Percentiles rank a stretch among this genome's conserved stretches.
Conservation (phyloP, 805 yeast species). For the Candida odintsovae region DNA sequence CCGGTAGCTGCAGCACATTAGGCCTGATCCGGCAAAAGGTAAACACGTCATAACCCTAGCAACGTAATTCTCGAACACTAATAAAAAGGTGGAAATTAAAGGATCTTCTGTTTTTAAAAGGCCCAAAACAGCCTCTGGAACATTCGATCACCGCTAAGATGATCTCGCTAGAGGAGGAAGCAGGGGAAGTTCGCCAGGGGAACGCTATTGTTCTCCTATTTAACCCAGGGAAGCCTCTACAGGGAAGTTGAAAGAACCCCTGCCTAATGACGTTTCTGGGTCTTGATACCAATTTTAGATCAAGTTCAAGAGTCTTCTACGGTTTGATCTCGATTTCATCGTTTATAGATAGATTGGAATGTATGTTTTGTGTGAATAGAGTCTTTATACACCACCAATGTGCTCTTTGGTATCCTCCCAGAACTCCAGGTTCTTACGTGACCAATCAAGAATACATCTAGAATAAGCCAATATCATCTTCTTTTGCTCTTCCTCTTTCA, state of each 20-base stretch:
- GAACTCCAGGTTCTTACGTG: constrained; percentile 55
- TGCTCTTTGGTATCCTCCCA: constrained; percentile 54
- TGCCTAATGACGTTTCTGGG: too few species aligned
- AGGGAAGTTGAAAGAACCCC: too few species aligned
- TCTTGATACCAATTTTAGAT: too few species aligned
- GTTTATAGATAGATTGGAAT: not conserved
- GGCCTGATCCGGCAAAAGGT: constrained; percentile 16
- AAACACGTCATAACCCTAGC: constrained; percentile 11
- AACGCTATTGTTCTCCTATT: too few species aligned
- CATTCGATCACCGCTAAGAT: too few species aligned
- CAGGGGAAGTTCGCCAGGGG: too few species aligned
- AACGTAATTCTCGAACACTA: not conserved
- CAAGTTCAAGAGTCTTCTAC: not conserved
- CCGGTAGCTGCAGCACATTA: not conserved
- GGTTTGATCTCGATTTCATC: not conserved
- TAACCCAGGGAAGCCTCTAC: too few species aligned
- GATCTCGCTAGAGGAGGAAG: too few species aligned
- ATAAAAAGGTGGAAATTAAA: not conserved
- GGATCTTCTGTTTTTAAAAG: not conserved
- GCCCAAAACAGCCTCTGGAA: too few species aligned
- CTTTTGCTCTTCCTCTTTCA: constrained; percentile 46
- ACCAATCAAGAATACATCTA: constrained; percentile 57
- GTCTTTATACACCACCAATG: not conserved
- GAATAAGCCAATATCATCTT: constrained; percentile 49
- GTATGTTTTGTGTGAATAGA: not conserved